Percentiles rank a stretch among this genome's conserved stretches.
phyloP scores from a whole-genome alignment of 2,329 filamentous ascomycete genomes.

The Penicillium nordicum region DNA sequence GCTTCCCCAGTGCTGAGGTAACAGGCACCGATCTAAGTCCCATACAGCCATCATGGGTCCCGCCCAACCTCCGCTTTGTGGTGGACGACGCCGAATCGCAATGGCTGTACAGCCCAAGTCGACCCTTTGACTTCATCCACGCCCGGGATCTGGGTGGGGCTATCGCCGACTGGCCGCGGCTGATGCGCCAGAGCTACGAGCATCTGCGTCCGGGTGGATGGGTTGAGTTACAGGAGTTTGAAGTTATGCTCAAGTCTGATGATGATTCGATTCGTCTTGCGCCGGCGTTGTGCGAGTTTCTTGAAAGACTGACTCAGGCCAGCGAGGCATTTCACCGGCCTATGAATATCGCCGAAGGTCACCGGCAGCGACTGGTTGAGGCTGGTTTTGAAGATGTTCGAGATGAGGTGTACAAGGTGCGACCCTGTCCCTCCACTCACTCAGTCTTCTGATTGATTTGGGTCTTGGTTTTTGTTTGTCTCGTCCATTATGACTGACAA shows the following conservation, averaged over 20 bases:
- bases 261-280: conserved; percentile 29
- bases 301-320: conserved; percentile 26
- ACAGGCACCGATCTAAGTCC: conserved; percentile 50
- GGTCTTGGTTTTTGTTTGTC: not conserved
- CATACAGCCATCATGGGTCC: conserved; percentile 38
- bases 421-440: not conserved
- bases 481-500: not conserved
- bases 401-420: conserved; percentile 46
- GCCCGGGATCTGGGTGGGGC: conserved; percentile 33
- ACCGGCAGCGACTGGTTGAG: conserved; percentile 46
- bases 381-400: conserved; percentile 55
- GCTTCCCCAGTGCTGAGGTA: conserved; percentile 39
- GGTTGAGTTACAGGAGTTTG: conserved; percentile 47
- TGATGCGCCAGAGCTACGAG: conserved; percentile 23
- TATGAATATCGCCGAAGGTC: conserved; percentile 34
- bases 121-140: conserved; percentile 35
- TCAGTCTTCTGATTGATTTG: not conserved
- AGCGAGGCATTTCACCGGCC: conserved; percentile 33
- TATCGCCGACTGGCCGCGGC: conserved; percentile 29
- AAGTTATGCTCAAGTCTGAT: conserved; percentile 29
- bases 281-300: conserved; percentile 26
- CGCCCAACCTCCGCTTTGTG: conserved; percentile 34
- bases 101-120: conserved; percentile 28
- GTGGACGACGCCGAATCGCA: conserved; percentile 34
- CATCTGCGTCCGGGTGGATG: conserved; percentile 50